These are phyloP conservation scores for Coemansia sp. DNA, from an alignment of 192 early-diverging fungal genomes.

Conservation along the genomic window DNA sequence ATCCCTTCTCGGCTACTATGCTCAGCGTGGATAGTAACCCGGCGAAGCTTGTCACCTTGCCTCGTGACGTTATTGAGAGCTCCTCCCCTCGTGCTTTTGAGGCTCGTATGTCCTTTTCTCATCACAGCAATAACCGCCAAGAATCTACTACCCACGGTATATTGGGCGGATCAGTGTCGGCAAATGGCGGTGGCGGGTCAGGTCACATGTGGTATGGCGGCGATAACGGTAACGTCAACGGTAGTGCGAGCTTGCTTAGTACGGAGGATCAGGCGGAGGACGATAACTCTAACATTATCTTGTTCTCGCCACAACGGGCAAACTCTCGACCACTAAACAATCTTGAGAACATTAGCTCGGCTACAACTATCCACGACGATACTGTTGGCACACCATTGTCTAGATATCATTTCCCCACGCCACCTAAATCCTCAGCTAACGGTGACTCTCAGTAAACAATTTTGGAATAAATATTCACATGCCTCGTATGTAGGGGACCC, in stretches of 20 bases:
- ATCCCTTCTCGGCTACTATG: conserved; percentile 42
- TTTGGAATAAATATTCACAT: no score
- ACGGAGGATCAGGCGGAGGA: conserved; percentile 13
- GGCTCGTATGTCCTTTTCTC: conserved; percentile 38
- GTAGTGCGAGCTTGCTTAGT: conserved; percentile 11
- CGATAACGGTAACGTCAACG: not conserved
- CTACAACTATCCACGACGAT: conserved; percentile 44
- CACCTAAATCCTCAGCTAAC: conserved; percentile 12
- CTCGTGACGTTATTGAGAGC: conserved; percentile 19
- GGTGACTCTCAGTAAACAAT: not conserved
- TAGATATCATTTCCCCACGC: conserved; percentile 17
- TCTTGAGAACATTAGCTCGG: conserved; percentile 36
- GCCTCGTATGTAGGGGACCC: no score
- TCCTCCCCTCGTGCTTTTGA: conserved; percentile 21
- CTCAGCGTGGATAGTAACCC: conserved; percentile 24
- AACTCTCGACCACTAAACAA: conserved; percentile 3
- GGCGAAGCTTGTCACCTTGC: conserved; percentile 28
- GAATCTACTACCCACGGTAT: conserved; percentile 8
- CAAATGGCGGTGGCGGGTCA: not conserved
- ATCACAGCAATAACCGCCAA: conserved; percentile 5
- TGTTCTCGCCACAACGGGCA: conserved; percentile 34
- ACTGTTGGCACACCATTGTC: conserved; percentile 5
- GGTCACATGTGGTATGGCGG: not conserved
- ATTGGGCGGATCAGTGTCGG: not conserved
- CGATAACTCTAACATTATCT: conserved; percentile 14